phyloP scores from a whole-genome alignment of 352 stramenopile genomes.

The Phytophthora meadii region DNA sequence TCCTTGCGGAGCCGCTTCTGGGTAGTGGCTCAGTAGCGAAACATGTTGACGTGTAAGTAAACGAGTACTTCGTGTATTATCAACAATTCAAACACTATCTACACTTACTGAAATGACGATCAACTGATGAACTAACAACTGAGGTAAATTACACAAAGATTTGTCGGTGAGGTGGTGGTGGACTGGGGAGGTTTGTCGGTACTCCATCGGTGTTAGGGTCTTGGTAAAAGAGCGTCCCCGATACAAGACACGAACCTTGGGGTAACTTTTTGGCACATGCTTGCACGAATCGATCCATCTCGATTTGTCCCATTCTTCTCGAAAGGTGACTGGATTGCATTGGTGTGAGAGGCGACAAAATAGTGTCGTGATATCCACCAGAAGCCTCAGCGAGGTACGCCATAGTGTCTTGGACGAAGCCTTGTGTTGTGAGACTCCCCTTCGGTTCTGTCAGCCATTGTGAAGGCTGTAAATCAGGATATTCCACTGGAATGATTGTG shows the following conservation, averaged over 20 bases:
- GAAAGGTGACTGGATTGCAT: conserved; percentile 39
- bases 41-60: conserved; percentile 18
- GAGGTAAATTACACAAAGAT: conserved; percentile 25
- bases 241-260: conserved; percentile 21
- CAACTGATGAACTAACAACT: neutral
- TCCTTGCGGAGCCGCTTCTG: conserved; percentile 62
- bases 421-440: conserved; percentile 35
- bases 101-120: neutral
- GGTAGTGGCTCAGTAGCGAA: conserved; percentile 17
- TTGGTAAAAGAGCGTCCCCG: conserved; percentile 33
- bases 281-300: conserved; percentile 54
- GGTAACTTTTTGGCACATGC: conserved; percentile 40
- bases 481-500: conserved; percentile 30
- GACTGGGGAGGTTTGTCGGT: conserved; percentile 30
- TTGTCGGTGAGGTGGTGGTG: conserved; percentile 32
- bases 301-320: conserved; percentile 43
- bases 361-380: conserved; percentile 19
- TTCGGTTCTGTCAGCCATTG: conserved; percentile 38
- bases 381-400: conserved; percentile 33
- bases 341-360: conserved; percentile 34
- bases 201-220: conserved; percentile 29
- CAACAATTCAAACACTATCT: neutral
- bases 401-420: conserved; percentile 37
- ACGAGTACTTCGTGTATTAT: neutral
- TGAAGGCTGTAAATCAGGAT: conserved; percentile 22